Conservation (phyloP, 73 alveolate species). For the Paramecium octaurelia region DNA sequence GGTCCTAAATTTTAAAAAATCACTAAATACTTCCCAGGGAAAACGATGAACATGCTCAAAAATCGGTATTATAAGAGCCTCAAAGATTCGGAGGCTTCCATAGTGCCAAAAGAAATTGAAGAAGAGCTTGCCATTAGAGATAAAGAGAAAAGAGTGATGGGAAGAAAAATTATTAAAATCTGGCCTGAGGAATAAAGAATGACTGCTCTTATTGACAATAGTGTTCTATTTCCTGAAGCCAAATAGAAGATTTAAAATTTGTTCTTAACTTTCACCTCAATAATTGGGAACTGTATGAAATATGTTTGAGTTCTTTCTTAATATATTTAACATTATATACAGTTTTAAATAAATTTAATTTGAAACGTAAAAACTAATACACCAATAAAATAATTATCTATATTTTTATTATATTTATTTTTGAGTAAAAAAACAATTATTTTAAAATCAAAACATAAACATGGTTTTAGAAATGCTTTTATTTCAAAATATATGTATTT, state of each 20-base stretch:
- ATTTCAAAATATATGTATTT: background rate
- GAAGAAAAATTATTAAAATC: background rate
- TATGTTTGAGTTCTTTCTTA: background rate
- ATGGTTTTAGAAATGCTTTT: background rate
- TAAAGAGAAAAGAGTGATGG: background rate
- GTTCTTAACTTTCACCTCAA: background rate
- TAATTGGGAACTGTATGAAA: background rate
- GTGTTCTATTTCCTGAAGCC: conserved; percentile 15
- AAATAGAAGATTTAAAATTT: background rate
- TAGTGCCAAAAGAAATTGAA: background rate
- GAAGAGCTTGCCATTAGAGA: background rate
- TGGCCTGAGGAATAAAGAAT: conserved; percentile 19
- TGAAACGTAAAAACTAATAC: background rate
- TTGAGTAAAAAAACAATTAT: background rate
- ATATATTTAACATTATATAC: background rate
- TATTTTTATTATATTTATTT: background rate
- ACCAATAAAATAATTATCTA: background rate
- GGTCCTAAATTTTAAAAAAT: conserved; percentile 34
- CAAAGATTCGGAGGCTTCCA: background rate
- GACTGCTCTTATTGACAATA: background rate
- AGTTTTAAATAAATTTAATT: background rate
- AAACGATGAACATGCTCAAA: background rate
- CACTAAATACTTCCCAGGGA: background rate
- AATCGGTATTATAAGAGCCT: background rate
- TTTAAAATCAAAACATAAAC: background rate